phyloP scores from a whole-genome alignment of 305 asterid genomes.

The Fraxinus nigra region DNA sequence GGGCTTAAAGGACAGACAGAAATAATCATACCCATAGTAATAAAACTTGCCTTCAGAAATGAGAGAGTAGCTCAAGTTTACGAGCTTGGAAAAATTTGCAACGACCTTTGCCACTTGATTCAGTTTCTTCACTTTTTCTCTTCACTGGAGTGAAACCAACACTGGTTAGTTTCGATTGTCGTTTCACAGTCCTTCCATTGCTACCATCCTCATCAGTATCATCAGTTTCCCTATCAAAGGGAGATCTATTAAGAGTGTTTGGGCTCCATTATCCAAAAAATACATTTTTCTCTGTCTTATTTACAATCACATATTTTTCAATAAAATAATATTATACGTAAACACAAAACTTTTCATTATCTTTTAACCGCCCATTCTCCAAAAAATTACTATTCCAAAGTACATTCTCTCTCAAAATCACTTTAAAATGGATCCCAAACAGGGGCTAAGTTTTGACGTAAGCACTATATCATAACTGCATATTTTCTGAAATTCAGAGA shows the following conservation, averaged over 20 bases:
- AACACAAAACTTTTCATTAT: no score
- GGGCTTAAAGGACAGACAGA: background rate
- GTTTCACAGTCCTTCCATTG: slow-evolving; percentile 46
- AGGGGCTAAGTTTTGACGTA: background rate
- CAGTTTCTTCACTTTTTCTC: slow-evolving; percentile 75
- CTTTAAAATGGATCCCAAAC: no score
- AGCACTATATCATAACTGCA: background rate
- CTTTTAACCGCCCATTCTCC: no score
- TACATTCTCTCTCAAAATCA: no score
- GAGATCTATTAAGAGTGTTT: background rate
- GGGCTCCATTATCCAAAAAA: no score
- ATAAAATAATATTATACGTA: no score
- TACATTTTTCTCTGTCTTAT: no score
- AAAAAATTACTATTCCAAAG: no score
- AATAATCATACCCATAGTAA: background rate
- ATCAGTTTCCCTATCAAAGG: slow-evolving; percentile 68
- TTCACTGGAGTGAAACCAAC: slow-evolving; percentile 60
- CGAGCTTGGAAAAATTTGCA: slow-evolving; percentile 95
- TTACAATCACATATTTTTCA: no score
- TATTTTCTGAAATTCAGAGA: background rate
- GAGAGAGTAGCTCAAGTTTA: slow-evolving; percentile 70
- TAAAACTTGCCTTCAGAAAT: slow-evolving; percentile 42
- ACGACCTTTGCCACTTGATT: slow-evolving; percentile 81
- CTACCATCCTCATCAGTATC: slow-evolving; percentile 52
- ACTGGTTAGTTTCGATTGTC: slow-evolving; percentile 69